These are phyloP conservation scores for Rhodotorula sp. DNA, from an alignment of 1,284 basidiomycete genomes.

Conservation along the genomic window DNA sequence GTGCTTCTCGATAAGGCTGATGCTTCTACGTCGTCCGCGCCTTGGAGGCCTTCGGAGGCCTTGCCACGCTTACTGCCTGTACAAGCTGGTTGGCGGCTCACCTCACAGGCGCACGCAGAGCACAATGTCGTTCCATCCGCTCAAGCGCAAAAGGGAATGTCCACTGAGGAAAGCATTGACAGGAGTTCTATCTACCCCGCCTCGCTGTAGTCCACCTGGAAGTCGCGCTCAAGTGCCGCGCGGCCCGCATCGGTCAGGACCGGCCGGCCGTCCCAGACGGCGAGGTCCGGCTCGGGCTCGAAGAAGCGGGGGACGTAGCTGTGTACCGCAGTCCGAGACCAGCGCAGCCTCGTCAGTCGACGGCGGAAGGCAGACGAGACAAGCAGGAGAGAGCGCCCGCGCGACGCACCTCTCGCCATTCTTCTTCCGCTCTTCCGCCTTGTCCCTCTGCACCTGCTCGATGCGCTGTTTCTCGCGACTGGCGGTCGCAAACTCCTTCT, in stretches of 20 bases:
- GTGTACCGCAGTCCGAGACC: background rate
- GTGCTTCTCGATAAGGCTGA: too few relatives aligned
- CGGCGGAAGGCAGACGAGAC: background rate
- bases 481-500: slow-evolving; percentile 77
- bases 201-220: slow-evolving; percentile 29
- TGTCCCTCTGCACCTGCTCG: slow-evolving; percentile 86
- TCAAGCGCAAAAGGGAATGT: too few relatives aligned
- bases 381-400: background rate
- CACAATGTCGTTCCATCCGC: too few relatives aligned
- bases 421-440: slow-evolving; percentile 77
- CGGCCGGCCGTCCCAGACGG: slow-evolving; percentile 72
- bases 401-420: slow-evolving; percentile 70
- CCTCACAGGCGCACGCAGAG: too few relatives aligned
- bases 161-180: too few relatives aligned
- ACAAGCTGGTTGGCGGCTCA: too few relatives aligned
- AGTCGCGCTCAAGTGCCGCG: slow-evolving; percentile 50
- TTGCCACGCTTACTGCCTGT: too few relatives aligned
- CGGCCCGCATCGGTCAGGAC: slow-evolving; percentile 61
- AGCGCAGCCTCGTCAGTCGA: too few relatives aligned
- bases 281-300: slow-evolving; percentile 56
- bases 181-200: background rate
- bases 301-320: slow-evolving; percentile 84
- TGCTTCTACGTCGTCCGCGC: too few relatives aligned
- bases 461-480: slow-evolving; percentile 83
- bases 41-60: too few relatives aligned